These are phyloP conservation scores for Leishmania braziliensis DNA, from an alignment of 208 protist species.

Conservation along the genomic window DNA sequence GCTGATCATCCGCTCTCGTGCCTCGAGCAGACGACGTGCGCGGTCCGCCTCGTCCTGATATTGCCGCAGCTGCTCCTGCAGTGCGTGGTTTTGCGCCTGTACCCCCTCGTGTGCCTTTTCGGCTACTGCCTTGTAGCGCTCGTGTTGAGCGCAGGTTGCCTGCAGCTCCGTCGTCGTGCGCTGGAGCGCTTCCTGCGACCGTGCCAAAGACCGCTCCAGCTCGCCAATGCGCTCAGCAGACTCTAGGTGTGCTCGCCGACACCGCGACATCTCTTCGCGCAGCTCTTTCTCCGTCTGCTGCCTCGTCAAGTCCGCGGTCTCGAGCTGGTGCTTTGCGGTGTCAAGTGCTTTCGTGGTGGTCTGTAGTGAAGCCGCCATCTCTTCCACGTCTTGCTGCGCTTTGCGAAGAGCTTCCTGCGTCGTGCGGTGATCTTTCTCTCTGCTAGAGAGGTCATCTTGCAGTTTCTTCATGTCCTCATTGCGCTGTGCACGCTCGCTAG, in stretches of 20 bases:
- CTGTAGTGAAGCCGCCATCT: constrained; percentile 29
- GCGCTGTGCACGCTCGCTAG: constrained; percentile 13
- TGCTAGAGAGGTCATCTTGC: constrained; percentile 9
- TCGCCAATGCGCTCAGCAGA: constrained; percentile 24
- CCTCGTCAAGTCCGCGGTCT: neutral
- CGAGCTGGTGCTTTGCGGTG: constrained; percentile 20
- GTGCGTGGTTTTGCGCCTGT: constrained; percentile 28
- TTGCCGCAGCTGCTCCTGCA: constrained; percentile 34
- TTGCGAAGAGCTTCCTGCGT: constrained; percentile 15
- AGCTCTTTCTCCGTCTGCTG: constrained; percentile 29
- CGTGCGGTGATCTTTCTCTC: constrained; percentile 27
- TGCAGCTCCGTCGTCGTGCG: constrained; percentile 26
- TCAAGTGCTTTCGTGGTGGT: constrained; percentile 21
- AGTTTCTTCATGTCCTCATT: constrained; percentile 16
- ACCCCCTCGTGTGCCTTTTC: constrained; percentile 23
- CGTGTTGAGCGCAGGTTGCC: constrained; percentile 13
- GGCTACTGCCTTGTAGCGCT: constrained; percentile 24
- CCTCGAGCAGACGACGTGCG: constrained; percentile 24
- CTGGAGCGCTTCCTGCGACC: constrained; percentile 15
- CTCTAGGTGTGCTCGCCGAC: constrained; percentile 10
- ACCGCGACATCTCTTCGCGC: constrained; percentile 26
- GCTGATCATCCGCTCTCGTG: constrained; percentile 29
- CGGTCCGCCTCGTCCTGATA: constrained; percentile 29
- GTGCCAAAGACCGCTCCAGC: constrained; percentile 25
- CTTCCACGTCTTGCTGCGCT: constrained; percentile 19